Base-by-base conservation (phyloP, 2,329 filamentous ascomycete genomes). In the Calonectria montana region DNA sequence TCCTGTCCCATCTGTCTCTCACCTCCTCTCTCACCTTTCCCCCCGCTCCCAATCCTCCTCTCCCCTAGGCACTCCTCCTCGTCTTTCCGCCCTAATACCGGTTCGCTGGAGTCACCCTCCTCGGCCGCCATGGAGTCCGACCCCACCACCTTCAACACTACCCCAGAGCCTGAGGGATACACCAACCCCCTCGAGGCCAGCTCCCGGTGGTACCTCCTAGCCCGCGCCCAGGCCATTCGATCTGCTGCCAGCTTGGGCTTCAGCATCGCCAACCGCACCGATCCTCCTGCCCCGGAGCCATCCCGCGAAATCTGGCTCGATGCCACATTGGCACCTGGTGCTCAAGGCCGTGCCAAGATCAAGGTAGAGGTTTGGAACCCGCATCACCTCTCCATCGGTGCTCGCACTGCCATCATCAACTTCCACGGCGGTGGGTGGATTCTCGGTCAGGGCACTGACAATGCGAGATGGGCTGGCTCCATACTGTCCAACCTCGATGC, bases 401-500 rank as follows among this genome's bases (percentile, higher is more conserved):
- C 81, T 31, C 87, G 86, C 73, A 87, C 91, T 0, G 89, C 89
- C 21, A 85, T 93, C 31, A 86, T 93, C 75, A 92, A 92, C 79
- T 92, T 91, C 77, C 92, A 94, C 77, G 91, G 91, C 29, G 92
- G 92, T 25, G 92, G 92, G 6, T 93, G 92, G 82, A 89, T 91
- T 8, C 82, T 93, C 37, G 92, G 92, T 15, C 86, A 87, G 57
- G 90, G 88, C 4, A 91, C 89, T 4, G 90, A 93, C 78, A 91
- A 93, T 77, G 88, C 90, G 16, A 86, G 90, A 48, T 93, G 91
- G 85, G 89, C 88, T 7, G 85, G 87, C 4, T 83, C 86, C 41
- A 87, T 91, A 4, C 82, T 88, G 45, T 82, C 87, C 29, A 83
- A 86, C 5, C 83, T 89, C 15, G 86, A 89, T 65, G 90, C 88